A percentile compares a stretch with the other conserved stretches of the same genome.
phyloP scores from a whole-genome alignment of 208 protist species.

The Balamuthia mandrillaris region DNA sequence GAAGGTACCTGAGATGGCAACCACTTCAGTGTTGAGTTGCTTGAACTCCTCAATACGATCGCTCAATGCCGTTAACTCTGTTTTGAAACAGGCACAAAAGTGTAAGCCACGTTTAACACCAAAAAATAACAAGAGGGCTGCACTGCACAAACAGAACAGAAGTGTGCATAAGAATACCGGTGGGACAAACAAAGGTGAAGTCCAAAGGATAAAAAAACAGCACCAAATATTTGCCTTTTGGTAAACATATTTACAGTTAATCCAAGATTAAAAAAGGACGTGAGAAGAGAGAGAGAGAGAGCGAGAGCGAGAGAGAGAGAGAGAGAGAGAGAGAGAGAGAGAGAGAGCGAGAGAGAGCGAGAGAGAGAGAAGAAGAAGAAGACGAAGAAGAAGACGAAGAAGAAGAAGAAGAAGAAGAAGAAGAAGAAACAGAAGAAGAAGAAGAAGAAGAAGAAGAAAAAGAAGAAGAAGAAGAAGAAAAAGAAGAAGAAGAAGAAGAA shows the following conservation, averaged over 20 bases:
- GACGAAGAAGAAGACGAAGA: background rate
- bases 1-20: constrained; percentile 88
- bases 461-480: too few species aligned
- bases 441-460: too few species aligned
- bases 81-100: too few species aligned
- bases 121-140: background rate
- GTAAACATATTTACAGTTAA: too few species aligned
- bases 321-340: too few species aligned
- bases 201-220: constrained; percentile 94
- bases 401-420: too few species aligned
- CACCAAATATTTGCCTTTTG: constrained; percentile 81
- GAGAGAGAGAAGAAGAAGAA: background rate
- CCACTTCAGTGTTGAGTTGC: constrained; percentile 80
- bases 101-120: too few species aligned
- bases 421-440: too few species aligned
- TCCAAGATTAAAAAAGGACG: background rate
- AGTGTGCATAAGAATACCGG: constrained; percentile 50
- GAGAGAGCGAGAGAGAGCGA: background rate
- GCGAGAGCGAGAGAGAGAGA: too few species aligned
- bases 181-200: constrained; percentile 95
- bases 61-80: constrained; percentile 89
- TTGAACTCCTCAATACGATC: constrained; percentile 86
- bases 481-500: too few species aligned
- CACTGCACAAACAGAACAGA: too few species aligned
- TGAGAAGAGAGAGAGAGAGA: background rate